Conservation (phyloP, 306 rosid species). For the Quercus robur region DNA sequence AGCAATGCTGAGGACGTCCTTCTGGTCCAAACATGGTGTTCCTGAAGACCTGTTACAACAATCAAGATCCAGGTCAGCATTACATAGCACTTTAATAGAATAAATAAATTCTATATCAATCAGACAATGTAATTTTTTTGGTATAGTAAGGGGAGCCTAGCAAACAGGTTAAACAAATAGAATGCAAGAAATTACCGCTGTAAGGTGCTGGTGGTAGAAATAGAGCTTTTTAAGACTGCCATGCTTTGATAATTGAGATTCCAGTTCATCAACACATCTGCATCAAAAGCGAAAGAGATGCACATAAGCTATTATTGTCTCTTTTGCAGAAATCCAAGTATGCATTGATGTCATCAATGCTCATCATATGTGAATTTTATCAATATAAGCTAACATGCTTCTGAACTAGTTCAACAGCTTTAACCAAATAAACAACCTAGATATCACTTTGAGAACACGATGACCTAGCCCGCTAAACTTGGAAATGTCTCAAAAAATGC, state of each 20-base stretch:
- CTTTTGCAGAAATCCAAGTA: background rate
- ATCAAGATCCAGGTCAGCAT: conserved; percentile 14
- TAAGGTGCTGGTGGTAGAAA: conserved; percentile 94
- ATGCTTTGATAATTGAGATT: conserved; percentile 82
- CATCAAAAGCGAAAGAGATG: conserved; percentile 20
- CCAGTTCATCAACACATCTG: conserved; percentile 97
- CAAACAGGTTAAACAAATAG: conserved; percentile 13
- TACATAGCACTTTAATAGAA: conserved; percentile 5
- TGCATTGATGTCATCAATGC: background rate
- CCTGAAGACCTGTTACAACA: conserved; percentile 72
- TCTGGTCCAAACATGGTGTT: conserved; percentile 99
- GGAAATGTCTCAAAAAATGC: background rate
- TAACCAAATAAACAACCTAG: background rate
- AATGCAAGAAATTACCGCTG: conserved; percentile 60
- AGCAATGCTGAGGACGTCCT: conserved; percentile 99
- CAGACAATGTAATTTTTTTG: conserved; percentile 16
- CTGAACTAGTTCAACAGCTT: background rate
- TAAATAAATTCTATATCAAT: background rate
- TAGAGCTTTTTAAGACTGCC: conserved; percentile 92
- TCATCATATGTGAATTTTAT: too few species aligned
- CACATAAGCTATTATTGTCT: conserved; percentile 5
- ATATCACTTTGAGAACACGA: background rate
- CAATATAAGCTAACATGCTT: background rate
- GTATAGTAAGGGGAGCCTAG: background rate
- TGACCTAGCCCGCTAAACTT: background rate